Evolutionary conservation across 108 stramenopile species (phyloP).

Genomic region (Skeletonema tropicum): DNA sequence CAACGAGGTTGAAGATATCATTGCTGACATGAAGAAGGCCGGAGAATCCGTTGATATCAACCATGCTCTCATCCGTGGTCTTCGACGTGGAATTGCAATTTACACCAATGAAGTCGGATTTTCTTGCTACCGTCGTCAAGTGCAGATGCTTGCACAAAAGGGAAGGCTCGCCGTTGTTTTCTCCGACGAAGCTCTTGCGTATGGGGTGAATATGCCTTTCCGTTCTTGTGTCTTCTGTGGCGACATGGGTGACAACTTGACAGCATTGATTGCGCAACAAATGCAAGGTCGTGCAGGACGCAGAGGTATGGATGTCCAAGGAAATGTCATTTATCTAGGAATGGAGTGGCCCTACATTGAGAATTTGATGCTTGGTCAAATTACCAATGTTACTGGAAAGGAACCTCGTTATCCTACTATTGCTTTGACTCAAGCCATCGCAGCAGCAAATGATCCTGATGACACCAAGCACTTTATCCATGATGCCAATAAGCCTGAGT

Average conservation of each 20-base stretch:
- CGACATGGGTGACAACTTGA: conserved; percentile 92
- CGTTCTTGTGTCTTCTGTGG: conserved; percentile 98
- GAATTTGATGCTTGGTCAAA: conserved; percentile 97
- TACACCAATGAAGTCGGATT: conserved; percentile 99
- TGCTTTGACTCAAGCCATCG: conserved; percentile 88
- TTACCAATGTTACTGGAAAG: conserved; percentile 94
- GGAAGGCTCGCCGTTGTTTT: conserved; percentile 99
- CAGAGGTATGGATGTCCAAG: conserved; percentile 99
- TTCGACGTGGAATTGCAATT: conserved; percentile 98
- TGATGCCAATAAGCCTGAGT: conserved; percentile 58
- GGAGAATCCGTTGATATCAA: conserved; percentile 89
- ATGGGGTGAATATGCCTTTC: conserved; percentile 99
- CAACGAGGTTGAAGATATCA: conserved; percentile 95
- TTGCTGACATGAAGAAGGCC: conserved; percentile 93
- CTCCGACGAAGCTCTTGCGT: conserved; percentile 97
- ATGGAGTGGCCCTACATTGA: conserved; percentile 97
- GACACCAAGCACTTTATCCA: conserved; percentile 78
- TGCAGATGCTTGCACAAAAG: conserved; percentile 97
- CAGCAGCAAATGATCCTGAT: conserved; percentile 83
- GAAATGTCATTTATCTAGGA: conserved; percentile 96
- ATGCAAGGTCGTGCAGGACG: conserved; percentile 99
- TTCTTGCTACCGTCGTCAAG: conserved; percentile 96
- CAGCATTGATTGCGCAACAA: conserved; percentile 97
- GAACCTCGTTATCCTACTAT: conserved; percentile 96
- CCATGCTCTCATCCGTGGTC: conserved; percentile 96